phyloP scores from a whole-genome alignment of 2,329 filamentous ascomycete species.

The Verticillium zaregamsianum region DNA sequence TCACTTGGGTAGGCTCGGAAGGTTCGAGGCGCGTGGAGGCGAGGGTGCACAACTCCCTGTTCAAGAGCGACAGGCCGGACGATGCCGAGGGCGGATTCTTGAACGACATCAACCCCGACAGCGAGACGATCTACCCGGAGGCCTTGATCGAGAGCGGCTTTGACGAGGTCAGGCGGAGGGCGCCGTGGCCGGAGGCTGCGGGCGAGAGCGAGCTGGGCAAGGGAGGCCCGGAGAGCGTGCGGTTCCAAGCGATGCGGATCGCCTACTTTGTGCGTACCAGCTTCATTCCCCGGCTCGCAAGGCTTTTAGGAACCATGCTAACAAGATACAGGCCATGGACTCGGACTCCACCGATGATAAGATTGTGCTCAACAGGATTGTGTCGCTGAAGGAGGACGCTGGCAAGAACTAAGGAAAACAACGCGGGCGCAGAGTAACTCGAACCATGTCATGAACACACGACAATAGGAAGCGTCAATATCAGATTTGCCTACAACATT shows the following conservation, averaged over 20 bases:
- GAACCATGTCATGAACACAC: background rate
- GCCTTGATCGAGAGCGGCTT: slow-evolving; percentile 83
- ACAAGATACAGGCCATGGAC: slow-evolving; percentile 58
- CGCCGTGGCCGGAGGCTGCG: slow-evolving; percentile 77
- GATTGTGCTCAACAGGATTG: slow-evolving; percentile 85
- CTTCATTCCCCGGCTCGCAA: background rate
- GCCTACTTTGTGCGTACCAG: slow-evolving; percentile 66
- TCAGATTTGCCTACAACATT: no score
- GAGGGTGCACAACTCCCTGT: slow-evolving; percentile 76
- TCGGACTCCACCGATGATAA: slow-evolving; percentile 74
- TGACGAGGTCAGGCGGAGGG: slow-evolving; percentile 66
- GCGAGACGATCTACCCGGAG: slow-evolving; percentile 71
- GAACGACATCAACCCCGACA: slow-evolving; percentile 78
- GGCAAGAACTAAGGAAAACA: slow-evolving; percentile 44
- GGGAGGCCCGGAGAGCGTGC: slow-evolving; percentile 66
- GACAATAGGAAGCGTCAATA: background rate
- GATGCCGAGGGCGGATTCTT: slow-evolving; percentile 76
- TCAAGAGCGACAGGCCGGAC: slow-evolving; percentile 81
- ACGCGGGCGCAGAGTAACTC: background rate
- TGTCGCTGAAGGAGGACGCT: slow-evolving; percentile 84
- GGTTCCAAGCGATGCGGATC: slow-evolving; percentile 88
- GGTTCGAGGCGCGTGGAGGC: slow-evolving; percentile 67
- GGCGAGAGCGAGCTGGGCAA: slow-evolving; percentile 62
- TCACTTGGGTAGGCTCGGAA: slow-evolving; percentile 78
- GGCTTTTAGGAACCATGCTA: slow-evolving; percentile 7